phyloP scores from a whole-genome alignment of 108 stramenopile genomes.

The Aurantiochytrium sp. region DNA sequence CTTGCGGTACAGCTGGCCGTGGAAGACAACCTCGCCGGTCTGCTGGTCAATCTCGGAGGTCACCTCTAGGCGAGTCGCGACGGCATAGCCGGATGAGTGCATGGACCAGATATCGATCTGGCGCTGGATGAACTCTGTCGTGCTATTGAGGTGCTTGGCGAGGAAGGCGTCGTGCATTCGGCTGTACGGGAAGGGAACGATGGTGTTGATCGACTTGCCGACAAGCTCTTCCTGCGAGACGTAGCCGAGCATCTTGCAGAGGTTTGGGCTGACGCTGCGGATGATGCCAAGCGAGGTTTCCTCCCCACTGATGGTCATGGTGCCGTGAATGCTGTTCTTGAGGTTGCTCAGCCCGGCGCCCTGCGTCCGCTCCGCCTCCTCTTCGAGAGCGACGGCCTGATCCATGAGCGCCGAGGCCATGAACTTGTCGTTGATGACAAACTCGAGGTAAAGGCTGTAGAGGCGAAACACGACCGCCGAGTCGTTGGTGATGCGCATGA shows the following conservation, averaged over 20 bases:
- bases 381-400: neutral
- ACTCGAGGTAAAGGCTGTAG: neutral
- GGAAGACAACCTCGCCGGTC: neutral
- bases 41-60: neutral
- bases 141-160: neutral
- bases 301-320: neutral
- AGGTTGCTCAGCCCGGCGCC: neutral
- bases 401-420: neutral
- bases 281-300: neutral
- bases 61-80: neutral
- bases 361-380: neutral
- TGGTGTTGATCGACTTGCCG: neutral
- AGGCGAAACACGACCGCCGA: neutral
- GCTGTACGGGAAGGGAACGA: neutral
- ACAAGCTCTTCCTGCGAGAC: neutral
- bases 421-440: neutral
- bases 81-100: neutral
- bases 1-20: neutral
- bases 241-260: neutral
- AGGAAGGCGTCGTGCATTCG: neutral
- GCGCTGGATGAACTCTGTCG: neutral
- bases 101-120: neutral
- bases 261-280: neutral
- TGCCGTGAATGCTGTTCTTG: neutral
- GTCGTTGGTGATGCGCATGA: neutral